Percentiles rank a stretch among this genome's conserved stretches.
phyloP scores from a whole-genome alignment of 1,284 basidiomycete genomes.

The Phylloboletellus chloephorus region DNA sequence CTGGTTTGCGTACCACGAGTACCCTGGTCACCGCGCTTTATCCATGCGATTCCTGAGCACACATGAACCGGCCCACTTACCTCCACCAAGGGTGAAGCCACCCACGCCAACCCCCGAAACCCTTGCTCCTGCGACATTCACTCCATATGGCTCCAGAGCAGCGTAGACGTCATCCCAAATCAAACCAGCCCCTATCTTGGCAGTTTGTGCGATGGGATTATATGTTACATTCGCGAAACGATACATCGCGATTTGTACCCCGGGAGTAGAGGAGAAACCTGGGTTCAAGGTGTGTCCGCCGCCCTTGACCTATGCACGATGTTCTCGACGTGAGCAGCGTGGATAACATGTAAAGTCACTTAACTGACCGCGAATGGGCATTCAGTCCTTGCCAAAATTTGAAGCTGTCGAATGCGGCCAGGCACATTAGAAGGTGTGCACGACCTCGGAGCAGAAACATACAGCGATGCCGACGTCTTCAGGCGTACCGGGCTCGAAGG shows the following conservation, averaged over 20 bases:
- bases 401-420: conserved; percentile 30
- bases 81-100: conserved; percentile 33
- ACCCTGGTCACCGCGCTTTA: conserved; percentile 34
- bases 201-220: conserved; percentile 37
- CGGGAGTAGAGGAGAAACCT: conserved; percentile 34
- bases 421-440: conserved; percentile 1
- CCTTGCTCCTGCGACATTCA: conserved; percentile 42
- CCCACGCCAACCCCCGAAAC: conserved; percentile 46
- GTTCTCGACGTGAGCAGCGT: conserved; percentile 4
- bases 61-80: conserved; percentile 13
- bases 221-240: conserved; percentile 16
- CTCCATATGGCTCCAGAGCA: conserved; percentile 39
- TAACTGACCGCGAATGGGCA: conserved; percentile 38
- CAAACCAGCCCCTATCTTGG: conserved; percentile 29
- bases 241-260: conserved; percentile 23
- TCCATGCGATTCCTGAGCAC: conserved; percentile 4
- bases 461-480: conserved; percentile 45
- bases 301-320: conserved; percentile 40
- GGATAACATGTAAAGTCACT: neutral
- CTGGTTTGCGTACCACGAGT: conserved; percentile 51
- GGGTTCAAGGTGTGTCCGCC: conserved; percentile 41
- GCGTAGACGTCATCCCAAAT: conserved; percentile 42
- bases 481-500: conserved; percentile 49
- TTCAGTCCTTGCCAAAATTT: conserved; percentile 37
- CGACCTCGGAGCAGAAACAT: conserved; percentile 15